Percentiles rank a stretch among this genome's conserved stretches.
Evolutionary conservation across 371 early-diverging fungal species (phyloP).

Genomic region (Mortierella sp.): DNA sequence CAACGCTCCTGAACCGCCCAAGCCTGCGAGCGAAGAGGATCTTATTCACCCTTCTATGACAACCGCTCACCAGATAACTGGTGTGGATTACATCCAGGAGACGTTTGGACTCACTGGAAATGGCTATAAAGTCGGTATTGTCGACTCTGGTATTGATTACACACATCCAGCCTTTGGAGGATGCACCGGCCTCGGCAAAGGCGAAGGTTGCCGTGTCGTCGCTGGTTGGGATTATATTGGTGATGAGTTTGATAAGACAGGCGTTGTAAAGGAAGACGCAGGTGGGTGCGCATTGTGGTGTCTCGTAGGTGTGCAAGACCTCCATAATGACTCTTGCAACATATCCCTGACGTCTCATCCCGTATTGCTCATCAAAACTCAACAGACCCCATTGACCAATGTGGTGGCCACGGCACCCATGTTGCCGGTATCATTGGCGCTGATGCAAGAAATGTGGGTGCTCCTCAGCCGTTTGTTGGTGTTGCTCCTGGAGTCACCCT

Average conservation of each 20-base stretch:
- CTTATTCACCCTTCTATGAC: not conserved
- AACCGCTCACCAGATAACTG: conserved; percentile 65
- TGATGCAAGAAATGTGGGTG: conserved; percentile 38
- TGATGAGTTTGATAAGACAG: conserved; percentile 22
- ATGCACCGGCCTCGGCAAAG: conserved; percentile 57
- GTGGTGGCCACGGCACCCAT: conserved; percentile 69
- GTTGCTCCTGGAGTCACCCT: conserved; percentile 74
- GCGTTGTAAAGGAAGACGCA: too few species aligned
- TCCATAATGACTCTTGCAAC: too few species aligned
- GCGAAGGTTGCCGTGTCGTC: conserved; percentile 55
- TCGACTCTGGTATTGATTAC: conserved; percentile 67
- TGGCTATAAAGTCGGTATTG: conserved; percentile 67
- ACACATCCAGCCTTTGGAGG: conserved; percentile 62
- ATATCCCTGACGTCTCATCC: too few species aligned
- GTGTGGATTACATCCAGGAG: conserved; percentile 61
- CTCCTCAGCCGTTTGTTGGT: conserved; percentile 56
- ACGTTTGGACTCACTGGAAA: conserved; percentile 64
- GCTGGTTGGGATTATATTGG: conserved; percentile 62
- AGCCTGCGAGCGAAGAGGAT: conserved; percentile 7
- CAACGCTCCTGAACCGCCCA: conserved; percentile 34
- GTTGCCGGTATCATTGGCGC: conserved; percentile 70
- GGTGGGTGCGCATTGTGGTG: too few species aligned
- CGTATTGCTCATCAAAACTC: too few species aligned
- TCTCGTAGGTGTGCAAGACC: too few species aligned
- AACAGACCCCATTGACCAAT: conserved; percentile 62